Conservation (phyloP, 345 rosid species). For the Rhodamnia argentea region DNA sequence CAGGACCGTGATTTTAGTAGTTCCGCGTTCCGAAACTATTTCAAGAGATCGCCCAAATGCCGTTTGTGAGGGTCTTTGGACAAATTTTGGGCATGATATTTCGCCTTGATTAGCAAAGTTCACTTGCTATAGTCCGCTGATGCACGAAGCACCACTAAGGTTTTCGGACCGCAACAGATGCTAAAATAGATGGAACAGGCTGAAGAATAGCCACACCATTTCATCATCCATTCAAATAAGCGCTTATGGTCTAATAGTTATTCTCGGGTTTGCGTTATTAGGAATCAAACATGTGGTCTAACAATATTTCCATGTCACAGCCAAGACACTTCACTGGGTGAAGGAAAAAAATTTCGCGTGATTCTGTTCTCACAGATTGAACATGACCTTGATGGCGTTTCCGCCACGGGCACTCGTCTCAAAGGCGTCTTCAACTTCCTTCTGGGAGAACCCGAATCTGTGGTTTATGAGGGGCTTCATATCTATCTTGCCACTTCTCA, state of each 20-base stretch:
- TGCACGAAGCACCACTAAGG: too few species aligned
- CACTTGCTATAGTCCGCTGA: too few species aligned
- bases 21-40: background rate
- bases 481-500: conserved; percentile 71
- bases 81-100: too few species aligned
- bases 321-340: background rate
- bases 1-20: background rate
- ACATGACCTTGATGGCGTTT: conserved; percentile 84
- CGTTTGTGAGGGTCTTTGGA: too few species aligned
- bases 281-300: too few species aligned
- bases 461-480: conserved; percentile 83
- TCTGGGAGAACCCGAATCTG: conserved; percentile 73
- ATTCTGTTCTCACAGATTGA: conserved; percentile 38
- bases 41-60: too few species aligned
- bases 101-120: too few species aligned
- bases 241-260: background rate
- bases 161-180: too few species aligned
- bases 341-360: background rate
- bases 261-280: background rate
- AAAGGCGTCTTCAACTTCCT: conserved; percentile 73
- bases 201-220: too few species aligned
- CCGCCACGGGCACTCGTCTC: conserved; percentile 81
- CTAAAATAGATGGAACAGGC: too few species aligned
- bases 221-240: too few species aligned
- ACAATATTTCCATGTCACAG: background rate